Percentiles rank a stretch among this genome's conserved stretches.
Conservation (phyloP, 352 stramenopile genomes). For the Phytophthora sp. region DNA sequence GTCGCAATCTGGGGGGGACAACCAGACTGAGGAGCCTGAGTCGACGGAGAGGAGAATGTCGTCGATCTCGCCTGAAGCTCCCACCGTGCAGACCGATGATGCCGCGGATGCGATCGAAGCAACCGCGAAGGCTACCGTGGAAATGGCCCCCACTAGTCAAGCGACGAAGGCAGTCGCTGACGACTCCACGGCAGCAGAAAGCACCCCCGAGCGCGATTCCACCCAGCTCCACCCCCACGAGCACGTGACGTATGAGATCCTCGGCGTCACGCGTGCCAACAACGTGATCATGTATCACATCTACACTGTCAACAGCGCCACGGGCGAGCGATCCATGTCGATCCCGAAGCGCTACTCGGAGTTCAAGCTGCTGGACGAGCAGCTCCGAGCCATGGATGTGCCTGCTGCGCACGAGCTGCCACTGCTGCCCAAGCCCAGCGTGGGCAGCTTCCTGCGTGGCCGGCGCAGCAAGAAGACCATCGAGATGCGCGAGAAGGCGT, state of each 20-base stretch:
- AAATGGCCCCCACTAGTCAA: slow-evolving; percentile 15
- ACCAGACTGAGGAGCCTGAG: slow-evolving; percentile 5
- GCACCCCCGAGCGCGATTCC: slow-evolving; percentile 22
- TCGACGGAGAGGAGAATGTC: slow-evolving; percentile 16
- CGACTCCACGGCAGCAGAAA: slow-evolving; percentile 5
- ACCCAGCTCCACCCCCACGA: slow-evolving; percentile 8
- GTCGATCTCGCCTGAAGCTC: slow-evolving; percentile 17
- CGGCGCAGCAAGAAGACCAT: slow-evolving; percentile 54
- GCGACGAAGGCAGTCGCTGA: slow-evolving; percentile 23
- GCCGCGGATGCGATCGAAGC: slow-evolving; percentile 21
- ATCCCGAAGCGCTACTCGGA: slow-evolving; percentile 60
- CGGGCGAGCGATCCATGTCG: slow-evolving; percentile 24
- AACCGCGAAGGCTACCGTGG: slow-evolving; percentile 27
- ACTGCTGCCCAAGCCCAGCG: slow-evolving; percentile 40
- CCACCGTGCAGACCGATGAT: slow-evolving; percentile 15
- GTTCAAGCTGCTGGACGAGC: slow-evolving; percentile 56
- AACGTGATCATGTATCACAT: slow-evolving; percentile 67
- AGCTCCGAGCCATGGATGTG: slow-evolving; percentile 42
- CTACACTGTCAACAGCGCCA: slow-evolving; percentile 32
- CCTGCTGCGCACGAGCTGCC: slow-evolving; percentile 35
- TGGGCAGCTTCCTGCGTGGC: slow-evolving; percentile 55
- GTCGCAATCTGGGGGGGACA: slow-evolving; percentile 5
- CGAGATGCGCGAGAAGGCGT: slow-evolving; percentile 54
- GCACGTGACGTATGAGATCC: slow-evolving; percentile 43
- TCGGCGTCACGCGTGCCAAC: slow-evolving; percentile 48